phyloP scores from a whole-genome alignment of 2,329 filamentous ascomycete genomes.

The Acarospora socialis region DNA sequence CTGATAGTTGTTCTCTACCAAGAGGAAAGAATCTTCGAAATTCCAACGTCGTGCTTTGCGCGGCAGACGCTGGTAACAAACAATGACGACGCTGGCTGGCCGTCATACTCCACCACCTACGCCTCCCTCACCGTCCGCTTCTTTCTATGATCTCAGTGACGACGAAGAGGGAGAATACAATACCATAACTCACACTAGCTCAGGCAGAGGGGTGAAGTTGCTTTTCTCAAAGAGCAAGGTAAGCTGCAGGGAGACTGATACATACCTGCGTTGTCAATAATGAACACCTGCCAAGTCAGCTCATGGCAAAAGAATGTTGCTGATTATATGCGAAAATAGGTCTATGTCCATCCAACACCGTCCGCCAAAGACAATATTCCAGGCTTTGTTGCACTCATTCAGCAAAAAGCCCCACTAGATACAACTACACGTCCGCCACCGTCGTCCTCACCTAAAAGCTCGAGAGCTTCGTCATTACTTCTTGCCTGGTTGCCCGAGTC shows the following conservation, averaged over 20 bases:
- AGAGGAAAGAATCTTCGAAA: no score
- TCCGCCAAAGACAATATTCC: conserved; percentile 91
- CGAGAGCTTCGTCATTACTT: conserved; percentile 56
- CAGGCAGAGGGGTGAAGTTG: conserved; percentile 76
- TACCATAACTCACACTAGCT: conserved; percentile 68
- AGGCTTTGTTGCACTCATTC: conserved; percentile 81
- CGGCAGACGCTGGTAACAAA: no score
- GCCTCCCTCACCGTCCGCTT: conserved; percentile 61
- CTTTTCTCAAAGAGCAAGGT: conserved; percentile 96
- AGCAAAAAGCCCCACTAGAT: conserved; percentile 54
- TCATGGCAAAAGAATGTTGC: background rate
- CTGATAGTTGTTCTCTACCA: no score
- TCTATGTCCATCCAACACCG: conserved; percentile 89
- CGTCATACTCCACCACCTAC: conserved; percentile 10
- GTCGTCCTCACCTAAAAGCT: conserved; percentile 26
- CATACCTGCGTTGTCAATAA: conserved; percentile 1
- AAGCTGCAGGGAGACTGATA: conserved; percentile 15
- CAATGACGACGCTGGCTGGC: no score
- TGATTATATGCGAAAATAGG: conserved; percentile 35
- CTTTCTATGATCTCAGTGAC: conserved; percentile 92
- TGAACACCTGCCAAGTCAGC: background rate
- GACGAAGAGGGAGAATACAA: conserved; percentile 93
- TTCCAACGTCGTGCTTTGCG: no score
- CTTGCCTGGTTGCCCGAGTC: conserved; percentile 90
- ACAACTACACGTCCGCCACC: conserved; percentile 26